Percentiles rank a stretch among this genome's conserved stretches.
Conservation (phyloP, 805 yeast genomes). For the Spathaspora girioi region DNA sequence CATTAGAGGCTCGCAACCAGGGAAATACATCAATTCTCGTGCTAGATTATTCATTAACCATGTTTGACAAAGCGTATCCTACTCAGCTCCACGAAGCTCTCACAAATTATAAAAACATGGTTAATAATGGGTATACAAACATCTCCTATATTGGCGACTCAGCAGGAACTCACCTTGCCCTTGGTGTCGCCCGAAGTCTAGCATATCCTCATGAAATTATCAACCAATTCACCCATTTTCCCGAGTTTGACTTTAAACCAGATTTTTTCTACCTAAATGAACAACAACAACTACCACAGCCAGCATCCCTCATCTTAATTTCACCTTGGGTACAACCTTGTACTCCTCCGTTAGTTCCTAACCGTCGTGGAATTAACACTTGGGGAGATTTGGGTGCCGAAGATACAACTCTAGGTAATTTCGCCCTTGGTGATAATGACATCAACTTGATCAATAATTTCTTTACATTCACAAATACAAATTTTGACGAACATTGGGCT, state of each 20-base stretch:
- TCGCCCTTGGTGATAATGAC: slow-evolving; percentile 22
- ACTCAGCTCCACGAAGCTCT: slow-evolving; percentile 29
- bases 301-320: slow-evolving; percentile 22
- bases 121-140: slow-evolving; percentile 20
- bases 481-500: slow-evolving; percentile 22
- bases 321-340: slow-evolving; percentile 38
- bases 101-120: slow-evolving; percentile 19
- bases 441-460: slow-evolving; percentile 14
- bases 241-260: slow-evolving; percentile 10
- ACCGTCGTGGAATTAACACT: slow-evolving; percentile 19
- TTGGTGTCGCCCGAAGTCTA: slow-evolving; percentile 16
- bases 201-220: slow-evolving; percentile 30
- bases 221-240: slow-evolving; percentile 17
- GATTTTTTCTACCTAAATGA: not conserved
- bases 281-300: slow-evolving; percentile 19
- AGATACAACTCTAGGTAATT: slow-evolving; percentile 27
- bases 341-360: slow-evolving; percentile 15
- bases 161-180: slow-evolving; percentile 37
- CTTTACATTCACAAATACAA: slow-evolving; percentile 20
- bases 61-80: slow-evolving; percentile 28
- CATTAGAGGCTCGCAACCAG: slow-evolving; percentile 15
- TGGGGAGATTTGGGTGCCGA: slow-evolving; percentile 31
- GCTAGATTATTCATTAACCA: slow-evolving; percentile 29
- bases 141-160: slow-evolving; percentile 39
- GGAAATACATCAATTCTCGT: slow-evolving; percentile 21